Conservation (phyloP, 2,329 filamentous ascomycete genomes). For the Botrytis aclada region DNA sequence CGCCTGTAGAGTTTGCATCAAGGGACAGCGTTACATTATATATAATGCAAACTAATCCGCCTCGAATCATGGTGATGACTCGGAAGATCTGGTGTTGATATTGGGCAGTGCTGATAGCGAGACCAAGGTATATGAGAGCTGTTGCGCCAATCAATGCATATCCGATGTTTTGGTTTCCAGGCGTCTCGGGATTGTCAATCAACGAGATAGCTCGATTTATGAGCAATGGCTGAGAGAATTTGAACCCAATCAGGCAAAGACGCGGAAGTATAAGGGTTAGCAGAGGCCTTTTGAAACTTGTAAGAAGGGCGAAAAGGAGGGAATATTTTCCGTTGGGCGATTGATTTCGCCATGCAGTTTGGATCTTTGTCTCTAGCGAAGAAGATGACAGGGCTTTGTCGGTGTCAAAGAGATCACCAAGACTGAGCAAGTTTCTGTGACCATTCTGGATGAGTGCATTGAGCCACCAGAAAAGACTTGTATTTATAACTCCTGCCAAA, state of each 20-base stretch:
- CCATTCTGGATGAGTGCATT: slow-evolving; percentile 37
- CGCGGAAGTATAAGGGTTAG: slow-evolving; percentile 23
- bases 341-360: not conserved
- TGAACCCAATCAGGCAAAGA: slow-evolving; percentile 24
- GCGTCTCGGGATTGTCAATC: not conserved
- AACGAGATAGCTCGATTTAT: slow-evolving; percentile 20
- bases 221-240: slow-evolving; percentile 21
- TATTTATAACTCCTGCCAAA: slow-evolving; percentile 35
- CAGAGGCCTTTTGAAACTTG: slow-evolving; percentile 16
- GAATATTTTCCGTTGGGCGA: not conserved
- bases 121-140: slow-evolving; percentile 21
- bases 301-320: not conserved
- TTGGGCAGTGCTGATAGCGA: slow-evolving; percentile 20
- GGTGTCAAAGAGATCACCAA: slow-evolving; percentile 31
- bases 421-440: slow-evolving; percentile 30
- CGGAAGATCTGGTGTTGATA: slow-evolving; percentile 29
- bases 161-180: not conserved
- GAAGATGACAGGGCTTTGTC: slow-evolving; percentile 19
- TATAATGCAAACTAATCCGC: slow-evolving; percentile 30
- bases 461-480: slow-evolving; percentile 39
- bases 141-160: slow-evolving; percentile 23
- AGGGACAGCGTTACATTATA: slow-evolving; percentile 32
- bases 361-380: slow-evolving; percentile 2
- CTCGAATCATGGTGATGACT: slow-evolving; percentile 30
- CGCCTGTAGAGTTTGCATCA: slow-evolving; percentile 26